Conservation (phyloP, 495 filamentous ascomycete genomes). For the Bacidia rubella region DNA sequence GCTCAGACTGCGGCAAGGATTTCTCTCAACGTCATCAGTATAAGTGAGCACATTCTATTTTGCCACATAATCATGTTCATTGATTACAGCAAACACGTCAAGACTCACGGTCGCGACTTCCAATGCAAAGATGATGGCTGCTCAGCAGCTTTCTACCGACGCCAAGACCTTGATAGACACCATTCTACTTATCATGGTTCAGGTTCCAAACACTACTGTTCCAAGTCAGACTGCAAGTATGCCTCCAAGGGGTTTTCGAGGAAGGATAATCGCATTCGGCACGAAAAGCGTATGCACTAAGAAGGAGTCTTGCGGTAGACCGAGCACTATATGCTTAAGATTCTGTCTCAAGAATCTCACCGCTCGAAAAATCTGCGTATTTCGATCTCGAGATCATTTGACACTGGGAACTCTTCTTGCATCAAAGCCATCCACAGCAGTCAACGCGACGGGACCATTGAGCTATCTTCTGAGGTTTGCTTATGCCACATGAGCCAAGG, state of each 20-base stretch:
- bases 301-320: no score
- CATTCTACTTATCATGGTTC: neutral
- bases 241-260: neutral
- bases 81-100: slow-evolving; percentile 8
- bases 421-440: no score
- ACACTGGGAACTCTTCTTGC: no score
- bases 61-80: neutral
- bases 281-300: neutral
- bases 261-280: slow-evolving; percentile 4
- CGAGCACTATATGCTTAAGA: no score
- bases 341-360: no score
- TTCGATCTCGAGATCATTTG: no score
- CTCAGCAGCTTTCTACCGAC: neutral
- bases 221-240: neutral
- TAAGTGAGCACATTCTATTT: neutral
- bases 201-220: neutral
- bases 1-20: neutral
- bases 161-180: neutral
- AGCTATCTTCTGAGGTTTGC: no score
- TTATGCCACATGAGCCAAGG: no score
- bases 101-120: slow-evolving; percentile 3
- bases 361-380: no score
- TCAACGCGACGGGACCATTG: no score
- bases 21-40: neutral
- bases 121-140: neutral